A percentile compares a stretch with the other conserved stretches of the same genome.
Conservation (phyloP, 164 flowering plant genomes). For the Chimonanthus salicifolius region DNA sequence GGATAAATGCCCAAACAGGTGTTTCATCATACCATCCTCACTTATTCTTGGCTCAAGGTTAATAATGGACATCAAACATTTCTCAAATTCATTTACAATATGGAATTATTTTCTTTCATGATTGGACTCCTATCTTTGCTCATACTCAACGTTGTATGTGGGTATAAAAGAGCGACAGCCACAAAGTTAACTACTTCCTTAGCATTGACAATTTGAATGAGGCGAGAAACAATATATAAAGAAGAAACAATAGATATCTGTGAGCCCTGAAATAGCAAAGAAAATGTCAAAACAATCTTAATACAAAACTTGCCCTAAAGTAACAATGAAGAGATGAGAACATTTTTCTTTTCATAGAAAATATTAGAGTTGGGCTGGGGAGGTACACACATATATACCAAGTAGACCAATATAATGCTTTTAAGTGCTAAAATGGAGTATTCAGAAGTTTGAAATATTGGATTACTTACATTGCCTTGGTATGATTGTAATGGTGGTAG, state of each 20-base stretch:
- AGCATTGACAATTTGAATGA: conserved; percentile 55
- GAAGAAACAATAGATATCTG: conserved; percentile 43
- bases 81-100: conserved; percentile 19
- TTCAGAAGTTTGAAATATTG: neutral
- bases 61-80: conserved; percentile 5
- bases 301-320: neutral
- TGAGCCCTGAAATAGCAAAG: conserved; percentile 32
- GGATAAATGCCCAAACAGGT: conserved; percentile 8
- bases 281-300: conserved; percentile 2
- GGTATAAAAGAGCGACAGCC: conserved; percentile 34
- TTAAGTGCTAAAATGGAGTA: neutral
- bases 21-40: conserved; percentile 14
- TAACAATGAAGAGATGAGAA: neutral
- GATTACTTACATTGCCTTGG: conserved; percentile 31
- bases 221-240: conserved; percentile 42
- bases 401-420: neutral
- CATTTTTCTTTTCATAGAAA: too few relatives aligned
- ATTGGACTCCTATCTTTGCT: conserved; percentile 9
- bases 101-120: conserved; percentile 2
- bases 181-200: conserved; percentile 34
- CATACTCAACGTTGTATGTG: conserved; percentile 17
- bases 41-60: conserved; percentile 21
- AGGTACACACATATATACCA: neutral
- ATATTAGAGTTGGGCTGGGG: too few relatives aligned
- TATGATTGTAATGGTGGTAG: conserved; percentile 29